Base-by-base conservation (phyloP, 495 filamentous ascomycete species). In the Podospora pseudoanserina region DNA sequence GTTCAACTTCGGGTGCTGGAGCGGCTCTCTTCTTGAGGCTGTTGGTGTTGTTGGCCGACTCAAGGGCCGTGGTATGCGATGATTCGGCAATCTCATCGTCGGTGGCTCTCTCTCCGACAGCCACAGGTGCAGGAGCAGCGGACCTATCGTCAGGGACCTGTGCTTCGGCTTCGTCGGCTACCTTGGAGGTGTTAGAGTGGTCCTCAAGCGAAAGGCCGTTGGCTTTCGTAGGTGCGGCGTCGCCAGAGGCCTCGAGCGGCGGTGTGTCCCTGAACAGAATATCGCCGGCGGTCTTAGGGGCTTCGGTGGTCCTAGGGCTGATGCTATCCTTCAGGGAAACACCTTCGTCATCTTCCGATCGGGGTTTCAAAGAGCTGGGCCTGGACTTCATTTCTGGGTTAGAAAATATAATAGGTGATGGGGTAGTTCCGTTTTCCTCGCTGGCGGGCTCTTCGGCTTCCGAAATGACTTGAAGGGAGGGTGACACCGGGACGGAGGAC, bases 301-400 rank as follows among this genome's bases (percentile, higher is more conserved):
- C 19, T 60, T 34, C 23, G 61, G 44, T 54, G 0, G 64, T 67
- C 23, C 65, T 60, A 18, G 72, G 64, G 39, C 68, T 65, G 18
- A 54, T n/a, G 20, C 39, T 44, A 15, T 70, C 68, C n/a, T 61
- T 70, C 67, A 77, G 34, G 19, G 68, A 73, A 27, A 79, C 65
- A 0, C 74, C 77, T 65, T 79, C 77, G 54, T 79, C 77, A 15
- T 79, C 77, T 16, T 70, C 72, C 1, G 34, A 39, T 1, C 72
- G 64, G 1, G 65, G 34, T 20, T 61, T 64, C 53, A 71, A 16
- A 4, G 59, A n/a, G 44, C 39, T 30, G n/a, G 66, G 62, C 23
- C 62, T 54, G n/a, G 70, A 56, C 64, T 68, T 72, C 18, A 60
- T 63, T 3, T 39, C 20, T 18, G 75, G 76, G 39, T 67, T 70